These are phyloP conservation scores for Tilletia walkeri DNA, from an alignment of 1,284 basidiomycete species.

Conservation along the genomic window DNA sequence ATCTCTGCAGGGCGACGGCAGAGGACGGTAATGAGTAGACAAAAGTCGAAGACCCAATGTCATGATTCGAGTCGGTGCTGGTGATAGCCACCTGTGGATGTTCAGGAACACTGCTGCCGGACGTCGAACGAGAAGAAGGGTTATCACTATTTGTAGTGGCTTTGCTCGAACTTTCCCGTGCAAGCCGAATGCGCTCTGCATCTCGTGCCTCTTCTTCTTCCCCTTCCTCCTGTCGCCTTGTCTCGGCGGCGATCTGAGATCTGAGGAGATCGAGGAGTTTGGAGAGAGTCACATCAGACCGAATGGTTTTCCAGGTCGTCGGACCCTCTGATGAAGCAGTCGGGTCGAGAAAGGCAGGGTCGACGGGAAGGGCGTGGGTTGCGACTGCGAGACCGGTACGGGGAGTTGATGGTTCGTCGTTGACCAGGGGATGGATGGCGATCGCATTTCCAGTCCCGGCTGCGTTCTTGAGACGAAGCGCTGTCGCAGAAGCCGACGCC, in stretches of 20 bases:
- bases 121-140: too few species aligned
- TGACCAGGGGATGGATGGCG: constrained; percentile 8
- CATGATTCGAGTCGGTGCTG: too few species aligned
- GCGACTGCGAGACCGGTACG: constrained; percentile 27
- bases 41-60: too few species aligned
- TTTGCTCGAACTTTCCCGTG: too few species aligned
- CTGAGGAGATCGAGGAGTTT: constrained; percentile 21
- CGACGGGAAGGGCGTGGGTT: constrained; percentile 24
- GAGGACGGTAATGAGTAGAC: too few species aligned
- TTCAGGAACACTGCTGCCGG: too few species aligned
- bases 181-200: neutral
- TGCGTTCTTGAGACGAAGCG: constrained; percentile 23
- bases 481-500: constrained; percentile 34
- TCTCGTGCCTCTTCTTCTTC: neutral
- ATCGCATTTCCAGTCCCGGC: constrained; percentile 4
- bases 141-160: too few species aligned
- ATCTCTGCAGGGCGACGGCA: constrained; percentile 34
- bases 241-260: neutral
- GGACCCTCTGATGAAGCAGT: neutral
- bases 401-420: constrained; percentile 14
- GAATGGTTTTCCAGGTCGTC: constrained; percentile 26
- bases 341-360: neutral
- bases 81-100: too few species aligned
- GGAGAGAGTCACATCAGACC: constrained; percentile 44
- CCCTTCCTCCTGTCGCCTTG: neutral